Conservation (phyloP, 352 stramenopile genomes). For the Globisporangium irregulare region DNA sequence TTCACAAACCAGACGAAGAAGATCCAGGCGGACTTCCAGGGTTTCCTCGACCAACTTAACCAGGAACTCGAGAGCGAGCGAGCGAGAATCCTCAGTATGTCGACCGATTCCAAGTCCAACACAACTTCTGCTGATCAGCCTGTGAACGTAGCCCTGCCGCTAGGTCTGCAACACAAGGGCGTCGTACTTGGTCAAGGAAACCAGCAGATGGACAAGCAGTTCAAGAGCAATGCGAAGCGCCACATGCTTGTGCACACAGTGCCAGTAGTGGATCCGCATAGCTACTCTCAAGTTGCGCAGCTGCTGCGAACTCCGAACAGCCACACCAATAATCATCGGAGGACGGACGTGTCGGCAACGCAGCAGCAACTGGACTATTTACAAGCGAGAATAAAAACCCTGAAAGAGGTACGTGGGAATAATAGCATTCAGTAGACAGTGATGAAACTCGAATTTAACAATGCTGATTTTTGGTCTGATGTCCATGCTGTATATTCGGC, state of each 20-base stretch:
- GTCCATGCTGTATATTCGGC: too few species aligned
- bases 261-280: constrained; percentile 19
- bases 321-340: constrained; percentile 18
- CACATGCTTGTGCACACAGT: constrained; percentile 35
- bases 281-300: not conserved
- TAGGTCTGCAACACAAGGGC: not conserved
- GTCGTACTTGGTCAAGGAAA: not conserved
- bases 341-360: constrained; percentile 12
- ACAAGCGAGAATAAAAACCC: constrained; percentile 17
- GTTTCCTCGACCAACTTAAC: constrained; percentile 45
- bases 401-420: constrained; percentile 23
- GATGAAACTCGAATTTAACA: too few species aligned
- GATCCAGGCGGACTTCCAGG: constrained; percentile 44
- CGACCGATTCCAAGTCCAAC: not conserved
- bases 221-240: constrained; percentile 32
- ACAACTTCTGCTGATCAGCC: not conserved
- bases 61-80: constrained; percentile 30
- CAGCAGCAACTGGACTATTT: constrained; percentile 30
- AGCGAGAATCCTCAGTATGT: constrained; percentile 26
- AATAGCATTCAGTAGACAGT: too few species aligned
- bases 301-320: not conserved
- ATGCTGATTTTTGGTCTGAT: not conserved
- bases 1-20: constrained; percentile 62
- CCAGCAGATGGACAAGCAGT: constrained; percentile 23
- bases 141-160: not conserved